A percentile compares a stretch with the other conserved stretches of the same genome.
These are phyloP conservation scores for Schwanniomyces pseudopolymorphus DNA, from an alignment of 805 yeast species.

Conservation along the genomic window DNA sequence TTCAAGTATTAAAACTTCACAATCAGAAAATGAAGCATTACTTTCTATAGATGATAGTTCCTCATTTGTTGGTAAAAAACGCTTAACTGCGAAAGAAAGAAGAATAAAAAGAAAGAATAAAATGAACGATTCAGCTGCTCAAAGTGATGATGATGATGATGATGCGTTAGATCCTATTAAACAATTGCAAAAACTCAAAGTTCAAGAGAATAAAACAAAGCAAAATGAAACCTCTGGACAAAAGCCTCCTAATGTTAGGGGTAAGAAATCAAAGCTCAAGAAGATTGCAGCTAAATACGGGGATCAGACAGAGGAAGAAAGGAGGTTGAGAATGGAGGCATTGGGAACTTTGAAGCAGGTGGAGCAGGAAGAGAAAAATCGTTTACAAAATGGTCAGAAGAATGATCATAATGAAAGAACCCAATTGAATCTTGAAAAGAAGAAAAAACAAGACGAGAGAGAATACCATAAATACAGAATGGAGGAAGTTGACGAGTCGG, in stretches of 20 bases:
- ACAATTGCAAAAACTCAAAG: conserved; percentile 8
- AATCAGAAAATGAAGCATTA: background rate
- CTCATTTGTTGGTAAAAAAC: conserved; percentile 2
- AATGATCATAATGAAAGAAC: conserved; percentile 25
- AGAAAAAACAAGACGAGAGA: conserved; percentile 45
- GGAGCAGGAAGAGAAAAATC: conserved; percentile 22
- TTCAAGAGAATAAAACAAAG: conserved; percentile 4
- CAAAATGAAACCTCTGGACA: conserved; percentile 5
- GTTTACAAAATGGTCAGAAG: conserved; percentile 20
- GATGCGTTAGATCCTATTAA: conserved; percentile 13
- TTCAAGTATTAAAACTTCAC: background rate
- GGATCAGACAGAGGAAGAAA: conserved; percentile 90
- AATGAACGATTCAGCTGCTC: background rate
- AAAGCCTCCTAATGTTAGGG: conserved; percentile 57
- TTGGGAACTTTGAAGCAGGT: conserved; percentile 77
- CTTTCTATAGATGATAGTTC: background rate
- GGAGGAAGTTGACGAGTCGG: conserved; percentile 33
- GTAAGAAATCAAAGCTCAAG: conserved; percentile 81
- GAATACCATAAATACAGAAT: conserved; percentile 44
- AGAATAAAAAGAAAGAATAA: conserved; percentile 4
- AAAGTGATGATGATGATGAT: conserved; percentile 4
- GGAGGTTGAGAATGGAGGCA: conserved; percentile 69
- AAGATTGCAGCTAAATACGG: conserved; percentile 81
- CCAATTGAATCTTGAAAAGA: conserved; percentile 34
- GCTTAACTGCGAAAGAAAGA: conserved; percentile 9